Conservation (phyloP, 768 basidiomycete genomes). For the Amanita brunnescens region DNA sequence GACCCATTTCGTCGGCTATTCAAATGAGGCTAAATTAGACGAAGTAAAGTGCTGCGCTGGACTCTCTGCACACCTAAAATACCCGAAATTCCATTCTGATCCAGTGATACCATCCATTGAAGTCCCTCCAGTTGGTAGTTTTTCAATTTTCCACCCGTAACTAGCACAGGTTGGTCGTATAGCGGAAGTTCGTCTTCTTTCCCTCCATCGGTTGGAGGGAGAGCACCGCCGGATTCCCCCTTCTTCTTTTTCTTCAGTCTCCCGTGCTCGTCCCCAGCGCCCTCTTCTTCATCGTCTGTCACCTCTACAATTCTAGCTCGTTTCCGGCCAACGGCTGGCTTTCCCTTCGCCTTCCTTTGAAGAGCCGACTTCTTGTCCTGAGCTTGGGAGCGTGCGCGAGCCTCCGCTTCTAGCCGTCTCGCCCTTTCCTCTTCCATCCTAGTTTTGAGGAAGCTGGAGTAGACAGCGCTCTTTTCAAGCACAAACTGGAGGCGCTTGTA, state of each 20-base stretch:
- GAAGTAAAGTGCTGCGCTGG: no score
- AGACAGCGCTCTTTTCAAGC: slow-evolving; percentile 70
- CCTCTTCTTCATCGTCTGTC: not conserved
- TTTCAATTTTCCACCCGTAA: slow-evolving; percentile 83
- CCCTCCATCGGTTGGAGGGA: slow-evolving; percentile 11
- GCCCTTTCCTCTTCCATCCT: slow-evolving; percentile 62
- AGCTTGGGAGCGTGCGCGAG: not conserved
- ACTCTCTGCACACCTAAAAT: slow-evolving; percentile 62
- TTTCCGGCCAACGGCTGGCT: slow-evolving; percentile 17
- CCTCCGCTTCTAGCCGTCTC: slow-evolving; percentile 17
- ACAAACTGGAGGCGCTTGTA: slow-evolving; percentile 52
- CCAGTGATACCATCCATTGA: slow-evolving; percentile 89
- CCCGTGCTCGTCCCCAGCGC: not conserved
- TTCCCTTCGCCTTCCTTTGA: not conserved
- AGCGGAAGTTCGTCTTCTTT: slow-evolving; percentile 22
- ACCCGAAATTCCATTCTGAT: slow-evolving; percentile 78
- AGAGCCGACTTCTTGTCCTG: not conserved
- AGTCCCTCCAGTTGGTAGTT: slow-evolving; percentile 91
- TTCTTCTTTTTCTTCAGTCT: slow-evolving; percentile 20
- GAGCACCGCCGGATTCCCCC: slow-evolving; percentile 16
- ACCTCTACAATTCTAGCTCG: slow-evolving; percentile 10
- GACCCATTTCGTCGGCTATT: slow-evolving; percentile 89
- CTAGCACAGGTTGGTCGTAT: slow-evolving; percentile 65
- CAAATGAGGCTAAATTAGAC: not conserved
- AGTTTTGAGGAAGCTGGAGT: slow-evolving; percentile 58